Base-by-base conservation (phyloP, 208 protist species). In the Paratrypanosoma confusum region DNA sequence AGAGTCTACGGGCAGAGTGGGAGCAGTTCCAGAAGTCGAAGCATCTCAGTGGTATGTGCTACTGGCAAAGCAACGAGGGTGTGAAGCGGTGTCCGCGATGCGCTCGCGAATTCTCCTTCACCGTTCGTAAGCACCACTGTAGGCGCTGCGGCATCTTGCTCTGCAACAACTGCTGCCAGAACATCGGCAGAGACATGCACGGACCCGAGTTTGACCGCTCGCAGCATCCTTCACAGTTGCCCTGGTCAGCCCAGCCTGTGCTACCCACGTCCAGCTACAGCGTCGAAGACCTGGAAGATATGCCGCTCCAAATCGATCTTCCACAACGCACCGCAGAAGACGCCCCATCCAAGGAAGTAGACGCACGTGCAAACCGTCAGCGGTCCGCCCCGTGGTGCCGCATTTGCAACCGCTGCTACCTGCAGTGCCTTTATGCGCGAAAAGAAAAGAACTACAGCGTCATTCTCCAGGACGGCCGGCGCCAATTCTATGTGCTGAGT, bases 121-220 rank as follows among this genome's bases (percentile, higher is more conserved):
- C 58, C 18, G 66, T 64, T 14, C 47, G 63, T 8, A 59, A 62
- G 13, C 76, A 84, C 33, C 71, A 84, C 62, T 84, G 76, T 44
- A 61, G 76, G n/a, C 76, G 76, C 37, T 84, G 76, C 52, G 76
- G 76, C 3, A 47, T 35, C n/a, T 27, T 80, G 32, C 58, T 71
- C 38, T 84, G 76, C 48, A 71, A 64, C 24, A 52, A 68, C 29
- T 84, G 76, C 57, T 71, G 70, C 27, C 66, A 52, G 10, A 70
- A 63, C 47, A 51, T 69, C 21, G 69, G 75, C 13, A 69, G 75
- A 69, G 50, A 71, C 59, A 47, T 71, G 65, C 57, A 84, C 58
- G 20, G 57, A 64, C 32, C 51, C 57, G 22, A 48, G 29, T 24
- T 42, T 33, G 32, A 22, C 33, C 11, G 31, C 25, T 29, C 18